Conservation (phyloP, 768 basidiomycete genomes). For the Russula brevipes region DNA sequence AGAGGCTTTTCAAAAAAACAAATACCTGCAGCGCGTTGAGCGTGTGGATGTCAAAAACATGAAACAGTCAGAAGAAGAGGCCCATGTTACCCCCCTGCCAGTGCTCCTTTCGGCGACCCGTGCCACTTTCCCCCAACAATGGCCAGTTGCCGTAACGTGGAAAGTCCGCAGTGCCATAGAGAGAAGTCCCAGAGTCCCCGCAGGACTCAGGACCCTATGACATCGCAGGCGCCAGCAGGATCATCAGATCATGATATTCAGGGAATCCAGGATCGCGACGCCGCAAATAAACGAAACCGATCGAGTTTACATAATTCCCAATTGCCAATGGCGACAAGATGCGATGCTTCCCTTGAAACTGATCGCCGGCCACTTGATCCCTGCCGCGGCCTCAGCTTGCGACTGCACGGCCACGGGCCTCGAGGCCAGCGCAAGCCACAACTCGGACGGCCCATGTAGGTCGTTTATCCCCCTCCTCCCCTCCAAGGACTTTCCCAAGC, state of each 20-base stretch:
- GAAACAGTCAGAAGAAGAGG: not conserved
- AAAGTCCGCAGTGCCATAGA: no score
- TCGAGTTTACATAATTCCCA: not conserved
- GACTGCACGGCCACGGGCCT: no score
- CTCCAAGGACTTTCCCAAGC: no score
- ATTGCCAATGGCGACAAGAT: not conserved
- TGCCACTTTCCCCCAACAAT: not conserved
- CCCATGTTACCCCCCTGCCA: not conserved
- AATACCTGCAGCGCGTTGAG: not conserved
- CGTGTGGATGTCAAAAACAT: slow-evolving; percentile 4
- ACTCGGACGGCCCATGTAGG: no score
- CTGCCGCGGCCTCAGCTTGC: no score
- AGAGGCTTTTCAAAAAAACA: not conserved
- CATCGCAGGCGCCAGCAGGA: no score
- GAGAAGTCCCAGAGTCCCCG: no score
- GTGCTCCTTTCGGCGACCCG: not conserved
- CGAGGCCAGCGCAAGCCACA: no score
- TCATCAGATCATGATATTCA: no score
- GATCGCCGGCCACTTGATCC: not conserved
- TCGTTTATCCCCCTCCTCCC: no score
- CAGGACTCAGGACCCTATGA: no score
- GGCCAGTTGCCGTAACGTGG: not conserved
- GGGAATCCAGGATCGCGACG: not conserved
- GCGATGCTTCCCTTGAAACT: not conserved
- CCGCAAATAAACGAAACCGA: not conserved